Percentiles rank a stretch among this genome's conserved stretches.
phyloP scores from a whole-genome alignment of 345 rosid genomes.

The Trapa incisa region DNA sequence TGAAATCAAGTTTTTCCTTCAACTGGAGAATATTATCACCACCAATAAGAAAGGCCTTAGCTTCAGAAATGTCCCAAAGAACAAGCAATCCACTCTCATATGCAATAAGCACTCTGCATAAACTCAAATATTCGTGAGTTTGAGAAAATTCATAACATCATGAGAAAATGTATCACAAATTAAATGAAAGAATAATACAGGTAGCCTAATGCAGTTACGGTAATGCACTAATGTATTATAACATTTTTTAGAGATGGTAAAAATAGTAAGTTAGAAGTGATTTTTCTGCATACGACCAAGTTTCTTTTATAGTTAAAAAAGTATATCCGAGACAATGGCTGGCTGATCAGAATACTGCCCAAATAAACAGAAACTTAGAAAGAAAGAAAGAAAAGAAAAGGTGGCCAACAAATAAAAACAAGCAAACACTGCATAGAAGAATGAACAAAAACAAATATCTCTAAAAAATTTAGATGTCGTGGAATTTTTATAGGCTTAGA shows the following conservation, averaged over 20 bases:
- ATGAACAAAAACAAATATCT: neutral
- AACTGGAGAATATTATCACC: conserved; percentile 52
- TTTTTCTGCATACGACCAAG: neutral
- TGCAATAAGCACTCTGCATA: conserved; percentile 55
- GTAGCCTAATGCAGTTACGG: neutral
- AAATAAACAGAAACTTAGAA: neutral
- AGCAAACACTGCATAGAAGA: neutral
- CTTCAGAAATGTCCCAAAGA: conserved; percentile 55
- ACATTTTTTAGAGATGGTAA: no score
- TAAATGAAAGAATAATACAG: neutral
- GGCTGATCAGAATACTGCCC: no score
- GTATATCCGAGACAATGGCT: no score
- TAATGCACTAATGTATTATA: neutral
- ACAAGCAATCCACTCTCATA: conserved; percentile 45
- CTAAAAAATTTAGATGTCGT: neutral
- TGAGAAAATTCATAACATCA: neutral
- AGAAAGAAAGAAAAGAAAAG: neutral
- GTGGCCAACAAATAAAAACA: neutral
- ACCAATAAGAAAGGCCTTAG: conserved; percentile 36
- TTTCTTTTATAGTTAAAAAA: no score
- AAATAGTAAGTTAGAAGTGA: neutral
- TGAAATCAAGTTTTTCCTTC: conserved; percentile 25
- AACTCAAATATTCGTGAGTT: neutral
- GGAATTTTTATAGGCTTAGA: neutral
- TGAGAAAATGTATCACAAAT: neutral